These are phyloP conservation scores for Pyrrhoderma noxium DNA, from an alignment of 1,284 basidiomycete genomes.

Conservation along the genomic window DNA sequence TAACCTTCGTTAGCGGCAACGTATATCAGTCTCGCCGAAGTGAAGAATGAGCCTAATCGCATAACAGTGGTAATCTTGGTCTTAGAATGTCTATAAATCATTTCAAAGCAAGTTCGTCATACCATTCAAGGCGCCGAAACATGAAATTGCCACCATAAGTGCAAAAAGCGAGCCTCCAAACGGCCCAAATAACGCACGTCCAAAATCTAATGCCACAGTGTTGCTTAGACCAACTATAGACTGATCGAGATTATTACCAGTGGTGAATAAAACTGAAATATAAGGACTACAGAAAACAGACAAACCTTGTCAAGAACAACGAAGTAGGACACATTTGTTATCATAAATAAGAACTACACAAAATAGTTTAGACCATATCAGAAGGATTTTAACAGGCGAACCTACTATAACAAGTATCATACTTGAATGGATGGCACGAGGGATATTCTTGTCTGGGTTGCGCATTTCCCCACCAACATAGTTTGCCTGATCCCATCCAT, in stretches of 20 bases:
- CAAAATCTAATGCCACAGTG: constrained; percentile 94
- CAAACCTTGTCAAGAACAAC: constrained; percentile 79
- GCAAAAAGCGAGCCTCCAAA: constrained; percentile 86
- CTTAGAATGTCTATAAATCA: not conserved
- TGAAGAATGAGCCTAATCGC: constrained; percentile 75
- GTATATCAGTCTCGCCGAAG: constrained; percentile 78
- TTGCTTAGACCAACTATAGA: constrained; percentile 70
- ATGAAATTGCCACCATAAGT: constrained; percentile 86
- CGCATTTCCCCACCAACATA: constrained; percentile 92
- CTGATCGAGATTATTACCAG: constrained; percentile 28
- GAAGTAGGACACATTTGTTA: constrained; percentile 89
- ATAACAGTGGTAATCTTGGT: no score
- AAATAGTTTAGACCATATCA: not conserved
- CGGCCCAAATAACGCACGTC: constrained; percentile 77
- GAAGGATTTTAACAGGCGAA: constrained; percentile 2
- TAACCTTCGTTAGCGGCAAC: constrained; percentile 86
- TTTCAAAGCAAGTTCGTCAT: constrained; percentile 15
- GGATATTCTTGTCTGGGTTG: constrained; percentile 80
- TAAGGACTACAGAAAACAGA: constrained; percentile 28
- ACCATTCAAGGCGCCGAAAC: constrained; percentile 90
- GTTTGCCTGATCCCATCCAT: constrained; percentile 89
- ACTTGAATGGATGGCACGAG: constrained; percentile 82
- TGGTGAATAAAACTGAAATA: not conserved
- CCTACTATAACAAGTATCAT: constrained; percentile 72
- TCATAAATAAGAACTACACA: constrained; percentile 60